Evolutionary conservation across 2,329 filamentous ascomycete species (phyloP), one percentile per base, ranked within the genome.

Genomic region (Cordyceps pruinosa): DNA sequence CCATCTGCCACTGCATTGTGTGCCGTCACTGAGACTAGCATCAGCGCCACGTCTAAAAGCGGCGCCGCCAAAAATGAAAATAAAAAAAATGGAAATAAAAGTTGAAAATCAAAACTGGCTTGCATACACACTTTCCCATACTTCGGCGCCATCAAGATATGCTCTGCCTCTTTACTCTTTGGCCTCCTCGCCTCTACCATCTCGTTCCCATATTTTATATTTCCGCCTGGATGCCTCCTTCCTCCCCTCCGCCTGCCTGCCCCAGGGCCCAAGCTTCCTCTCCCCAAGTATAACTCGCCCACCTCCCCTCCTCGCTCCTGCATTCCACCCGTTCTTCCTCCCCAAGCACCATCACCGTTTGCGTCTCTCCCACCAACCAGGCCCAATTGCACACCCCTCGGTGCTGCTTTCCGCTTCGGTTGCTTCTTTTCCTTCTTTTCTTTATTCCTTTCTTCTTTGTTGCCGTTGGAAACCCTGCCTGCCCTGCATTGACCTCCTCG

Each of bases 21-120:
- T 55, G 52, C 42, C 51, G 41, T 54, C 41, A 45, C 51, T 13
- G 26, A 10, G 51, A 56, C 53, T 19, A 19, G 53, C 34, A 41
- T 48, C 13, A 48, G 53, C 53, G 53, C 53, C 53, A 48, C 53
- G n/a, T 48, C 53, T 56, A 56, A 56, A 56, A 56, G 53, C 53
- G 44, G 53, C 53, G 34, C 23, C 34, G 30, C 41, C 25, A 32
- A 6, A 32, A n/a, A n/a, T n/a, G n/a, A n/a, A n/a, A n/a, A n/a
- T n/a, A n/a, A n/a, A n/a, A n/a, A n/a, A n/a, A n/a, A n/a, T n/a
- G n/a, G n/a, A n/a, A n/a, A n/a, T n/a, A n/a, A n/a, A n/a, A n/a
- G n/a, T n/a, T n/a, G 13, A 56, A 56, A 56, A 56, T 41, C 35
- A 54, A 47, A 34, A 10, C 9, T 32, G 30, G 44, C 44, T 25